phyloP scores from a whole-genome alignment of 1,284 basidiomycete genomes.

The Ustilago curta region DNA sequence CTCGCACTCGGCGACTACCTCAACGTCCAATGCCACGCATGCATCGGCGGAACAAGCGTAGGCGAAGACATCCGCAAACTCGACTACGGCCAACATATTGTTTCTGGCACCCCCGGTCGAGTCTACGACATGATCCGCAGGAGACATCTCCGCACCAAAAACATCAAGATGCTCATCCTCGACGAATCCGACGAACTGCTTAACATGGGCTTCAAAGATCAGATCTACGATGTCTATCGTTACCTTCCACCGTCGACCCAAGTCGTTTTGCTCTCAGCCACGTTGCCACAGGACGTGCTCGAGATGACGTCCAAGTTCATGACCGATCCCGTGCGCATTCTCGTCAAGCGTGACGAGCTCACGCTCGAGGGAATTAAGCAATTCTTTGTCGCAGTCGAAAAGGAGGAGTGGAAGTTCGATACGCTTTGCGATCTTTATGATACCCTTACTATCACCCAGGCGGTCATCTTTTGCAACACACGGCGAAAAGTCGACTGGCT shows the following conservation, averaged over 20 bases:
- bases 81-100: constrained; percentile 97
- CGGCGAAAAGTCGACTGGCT: constrained; percentile 99
- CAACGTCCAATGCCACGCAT: constrained; percentile 99
- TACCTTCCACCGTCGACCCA: constrained; percentile 98
- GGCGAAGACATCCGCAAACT: constrained; percentile 98
- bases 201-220: constrained; percentile 99
- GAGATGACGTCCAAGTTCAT: constrained; percentile 99
- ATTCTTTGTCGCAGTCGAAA: constrained; percentile 99
- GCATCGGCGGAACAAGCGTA: constrained; percentile 96
- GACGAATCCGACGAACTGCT: constrained; percentile 98
- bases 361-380: constrained; percentile 99
- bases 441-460: constrained; percentile 98
- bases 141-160: constrained; percentile 90
- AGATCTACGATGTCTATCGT: constrained; percentile 99
- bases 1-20: constrained; percentile 98
- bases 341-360: constrained; percentile 99
- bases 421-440: constrained; percentile 96
- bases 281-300: constrained; percentile 94
- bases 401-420: constrained; percentile 99
- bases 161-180: constrained; percentile 99
- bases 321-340: constrained; percentile 97
- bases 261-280: constrained; percentile 94
- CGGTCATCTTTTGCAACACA: constrained; percentile 99
- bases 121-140: constrained; percentile 99
- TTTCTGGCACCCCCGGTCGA: constrained; percentile 96